Evolutionary conservation across 148 eudicot genomes (phyloP).

Genomic region (Limonium bicolor): DNA sequence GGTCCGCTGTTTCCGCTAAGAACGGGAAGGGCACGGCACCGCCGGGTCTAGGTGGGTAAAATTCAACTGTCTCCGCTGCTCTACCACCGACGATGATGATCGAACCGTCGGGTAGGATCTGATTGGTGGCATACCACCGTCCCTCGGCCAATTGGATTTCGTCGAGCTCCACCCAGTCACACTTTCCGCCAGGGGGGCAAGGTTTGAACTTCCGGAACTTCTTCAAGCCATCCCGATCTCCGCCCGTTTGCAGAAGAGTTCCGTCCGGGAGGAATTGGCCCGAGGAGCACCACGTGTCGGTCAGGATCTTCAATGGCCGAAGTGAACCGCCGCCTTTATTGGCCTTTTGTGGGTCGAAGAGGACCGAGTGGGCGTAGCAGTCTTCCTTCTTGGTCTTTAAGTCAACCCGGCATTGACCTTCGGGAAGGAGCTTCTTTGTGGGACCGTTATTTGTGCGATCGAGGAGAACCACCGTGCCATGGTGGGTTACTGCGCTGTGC

Average conservation of each 20-base stretch:
- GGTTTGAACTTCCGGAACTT: slow-evolving; percentile 59
- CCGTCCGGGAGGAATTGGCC: slow-evolving; percentile 93
- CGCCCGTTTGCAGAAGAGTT: slow-evolving; percentile 82
- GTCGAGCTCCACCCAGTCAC: slow-evolving; percentile 78
- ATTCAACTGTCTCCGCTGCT: slow-evolving; percentile 33
- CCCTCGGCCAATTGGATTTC: slow-evolving; percentile 33
- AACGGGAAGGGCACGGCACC: slow-evolving; percentile 50
- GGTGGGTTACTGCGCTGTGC: slow-evolving; percentile 84
- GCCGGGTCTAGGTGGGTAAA: slow-evolving; percentile 34
- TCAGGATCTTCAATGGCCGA: slow-evolving; percentile 55
- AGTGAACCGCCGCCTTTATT: no score
- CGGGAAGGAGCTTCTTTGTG: slow-evolving; percentile 24
- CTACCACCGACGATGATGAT: slow-evolving; percentile 65
- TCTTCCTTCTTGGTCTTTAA: slow-evolving; percentile 25
- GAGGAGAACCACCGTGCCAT: slow-evolving; percentile 68
- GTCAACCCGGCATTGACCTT: slow-evolving; percentile 23
- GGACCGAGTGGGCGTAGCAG: slow-evolving; percentile 76
- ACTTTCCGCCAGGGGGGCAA: slow-evolving; percentile 21
- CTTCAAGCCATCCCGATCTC: slow-evolving; percentile 41
- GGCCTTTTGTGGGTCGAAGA: slow-evolving; percentile 45
- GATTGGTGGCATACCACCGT: slow-evolving; percentile 80
- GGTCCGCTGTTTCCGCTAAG: slow-evolving; percentile 36
- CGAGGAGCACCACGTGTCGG: slow-evolving; percentile 99
- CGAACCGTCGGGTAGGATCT: slow-evolving; percentile 64
- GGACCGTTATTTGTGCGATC: slow-evolving; percentile 84